Percentiles rank a stretch among this genome's conserved stretches.
phyloP scores from a whole-genome alignment of 257 asterid genomes.

The Handroanthus guayacan region DNA sequence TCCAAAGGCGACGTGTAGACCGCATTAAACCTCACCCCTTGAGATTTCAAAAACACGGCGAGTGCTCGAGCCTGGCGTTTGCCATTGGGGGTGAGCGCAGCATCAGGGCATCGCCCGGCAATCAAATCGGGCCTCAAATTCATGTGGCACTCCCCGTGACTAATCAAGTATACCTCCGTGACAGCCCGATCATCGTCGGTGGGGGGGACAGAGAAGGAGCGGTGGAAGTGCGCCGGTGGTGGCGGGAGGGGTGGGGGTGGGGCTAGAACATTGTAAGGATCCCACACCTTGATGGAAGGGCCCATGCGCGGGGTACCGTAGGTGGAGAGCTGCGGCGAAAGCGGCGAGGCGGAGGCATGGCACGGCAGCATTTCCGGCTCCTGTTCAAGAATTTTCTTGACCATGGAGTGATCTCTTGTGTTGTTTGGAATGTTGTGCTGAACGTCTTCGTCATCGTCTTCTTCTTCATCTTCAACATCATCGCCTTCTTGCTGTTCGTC shows the following conservation, averaged over 20 bases:
- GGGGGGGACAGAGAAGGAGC: slow-evolving; percentile 46
- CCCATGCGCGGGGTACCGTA: slow-evolving; percentile 84
- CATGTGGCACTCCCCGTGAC: slow-evolving; percentile 94
- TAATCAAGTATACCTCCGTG: slow-evolving; percentile 78
- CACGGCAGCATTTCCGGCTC: slow-evolving; percentile 98
- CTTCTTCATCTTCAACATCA: slow-evolving; percentile 47
- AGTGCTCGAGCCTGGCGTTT: slow-evolving; percentile 94
- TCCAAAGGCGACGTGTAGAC: slow-evolving; percentile 86
- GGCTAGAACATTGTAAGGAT: slow-evolving; percentile 90
- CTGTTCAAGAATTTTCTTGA: slow-evolving; percentile 82
- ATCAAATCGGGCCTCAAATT: slow-evolving; percentile 94
- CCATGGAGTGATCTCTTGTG: slow-evolving; percentile 47
- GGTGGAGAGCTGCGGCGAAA: slow-evolving; percentile 93
- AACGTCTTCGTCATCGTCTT: slow-evolving; percentile 46
- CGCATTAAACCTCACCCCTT: slow-evolving; percentile 77
- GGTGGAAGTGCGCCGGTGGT: slow-evolving; percentile 51
- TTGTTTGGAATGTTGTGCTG: slow-evolving; percentile 38
- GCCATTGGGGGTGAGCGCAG: slow-evolving; percentile 91
- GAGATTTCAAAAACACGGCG: slow-evolving; percentile 85
- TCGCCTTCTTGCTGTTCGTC: slow-evolving; percentile 53
- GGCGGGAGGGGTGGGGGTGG: slow-evolving; percentile 67
- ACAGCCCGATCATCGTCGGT: slow-evolving; percentile 57
- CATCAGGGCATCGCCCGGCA: slow-evolving; percentile 87
- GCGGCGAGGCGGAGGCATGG: slow-evolving; percentile 97
- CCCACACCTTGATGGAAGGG: slow-evolving; percentile 95